Evolutionary conservation across 1,139 yeast genomes (phyloP).

Genomic region (Nadsonia starkeyi-henricii): DNA sequence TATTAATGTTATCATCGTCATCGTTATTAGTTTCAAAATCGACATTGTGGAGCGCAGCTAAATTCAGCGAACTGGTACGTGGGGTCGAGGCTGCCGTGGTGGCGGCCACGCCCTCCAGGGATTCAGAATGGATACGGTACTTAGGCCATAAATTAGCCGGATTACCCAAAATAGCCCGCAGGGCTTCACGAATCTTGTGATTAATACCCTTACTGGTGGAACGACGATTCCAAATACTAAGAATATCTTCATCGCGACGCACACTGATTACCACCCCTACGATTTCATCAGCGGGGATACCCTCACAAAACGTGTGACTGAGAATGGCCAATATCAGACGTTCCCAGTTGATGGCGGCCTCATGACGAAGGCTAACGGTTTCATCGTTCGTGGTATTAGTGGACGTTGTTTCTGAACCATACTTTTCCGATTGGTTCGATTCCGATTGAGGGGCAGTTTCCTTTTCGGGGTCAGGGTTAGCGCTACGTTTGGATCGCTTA

Average conservation of each 20-base stretch:
- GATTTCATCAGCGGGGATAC: conserved; percentile 18
- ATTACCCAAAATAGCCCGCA: conserved; percentile 15
- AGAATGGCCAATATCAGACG: conserved; percentile 20
- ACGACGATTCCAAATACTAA: conserved; percentile 23
- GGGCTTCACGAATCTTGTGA: conserved; percentile 11
- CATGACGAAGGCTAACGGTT: conserved; percentile 11
- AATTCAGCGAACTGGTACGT: too few species aligned
- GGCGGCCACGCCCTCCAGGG: conserved; percentile 14
- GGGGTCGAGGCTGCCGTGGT: too few species aligned
- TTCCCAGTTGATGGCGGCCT: conserved; percentile 24
- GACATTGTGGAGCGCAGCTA: too few species aligned
- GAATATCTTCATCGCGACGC: conserved; percentile 24
- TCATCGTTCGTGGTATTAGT: neutral
- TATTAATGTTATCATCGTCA: too few species aligned
- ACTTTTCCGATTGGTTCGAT: conserved; percentile 1
- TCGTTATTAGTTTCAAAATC: too few species aligned
- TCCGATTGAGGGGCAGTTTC: conserved; percentile 7
- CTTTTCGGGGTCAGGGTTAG: conserved; percentile 5
- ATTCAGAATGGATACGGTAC: conserved; percentile 22
- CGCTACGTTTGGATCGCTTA: conserved; percentile 13
- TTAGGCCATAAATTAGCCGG: conserved; percentile 14
- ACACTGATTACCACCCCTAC: conserved; percentile 26
- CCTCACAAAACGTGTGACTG: conserved; percentile 18
- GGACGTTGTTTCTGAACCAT: too few species aligned
- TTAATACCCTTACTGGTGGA: conserved; percentile 12